Conservation (phyloP, 2,329 filamentous ascomycete genomes). For the Aspergillus melleus region DNA sequence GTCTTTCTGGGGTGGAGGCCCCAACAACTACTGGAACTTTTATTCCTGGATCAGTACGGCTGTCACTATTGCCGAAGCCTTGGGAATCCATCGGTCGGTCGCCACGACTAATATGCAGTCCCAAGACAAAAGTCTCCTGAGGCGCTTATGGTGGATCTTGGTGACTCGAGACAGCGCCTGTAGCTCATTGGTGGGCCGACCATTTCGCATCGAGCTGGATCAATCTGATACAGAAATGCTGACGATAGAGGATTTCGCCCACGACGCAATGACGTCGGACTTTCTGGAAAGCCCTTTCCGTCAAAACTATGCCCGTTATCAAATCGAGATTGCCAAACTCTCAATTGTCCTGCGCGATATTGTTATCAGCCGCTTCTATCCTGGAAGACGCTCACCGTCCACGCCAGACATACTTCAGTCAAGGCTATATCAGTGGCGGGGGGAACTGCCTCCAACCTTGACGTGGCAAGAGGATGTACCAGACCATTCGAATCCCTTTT, state of each 20-base stretch:
- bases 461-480: background rate
- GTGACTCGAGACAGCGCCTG: background rate
- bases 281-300: background rate
- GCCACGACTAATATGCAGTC: background rate
- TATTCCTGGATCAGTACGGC: constrained; percentile 4
- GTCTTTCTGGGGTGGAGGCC: background rate
- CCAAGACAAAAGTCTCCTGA: background rate
- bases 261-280: background rate
- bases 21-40: constrained; percentile 6
- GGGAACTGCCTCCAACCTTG: background rate
- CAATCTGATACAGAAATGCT: constrained; percentile 2
- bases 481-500: background rate
- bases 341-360: constrained; percentile 1
- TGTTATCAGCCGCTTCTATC: background rate
- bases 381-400: background rate
- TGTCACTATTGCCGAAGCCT: constrained; percentile 2
- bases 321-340: constrained; percentile 1
- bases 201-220: constrained; percentile 3
- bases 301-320: background rate
- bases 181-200: background rate
- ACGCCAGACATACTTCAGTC: background rate
- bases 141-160: background rate
- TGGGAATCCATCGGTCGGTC: constrained; percentile 1
- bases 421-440: background rate
- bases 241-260: background rate